Evolutionary conservation across 2,329 filamentous ascomycete species (phyloP).

Genomic region (Venturia nashicola): DNA sequence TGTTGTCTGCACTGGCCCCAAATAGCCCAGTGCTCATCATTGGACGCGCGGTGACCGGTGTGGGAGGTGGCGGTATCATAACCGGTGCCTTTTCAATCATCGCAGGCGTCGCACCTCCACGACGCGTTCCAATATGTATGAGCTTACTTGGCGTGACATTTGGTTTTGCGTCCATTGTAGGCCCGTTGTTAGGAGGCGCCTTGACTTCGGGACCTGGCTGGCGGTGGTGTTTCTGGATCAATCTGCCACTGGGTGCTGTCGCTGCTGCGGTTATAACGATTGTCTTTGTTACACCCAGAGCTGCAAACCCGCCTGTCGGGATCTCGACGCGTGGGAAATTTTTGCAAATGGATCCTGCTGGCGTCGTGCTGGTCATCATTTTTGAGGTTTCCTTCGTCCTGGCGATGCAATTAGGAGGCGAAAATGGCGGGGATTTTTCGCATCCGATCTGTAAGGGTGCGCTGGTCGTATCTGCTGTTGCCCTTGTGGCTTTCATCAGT

Average conservation of each 20-base stretch:
- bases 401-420: neutral
- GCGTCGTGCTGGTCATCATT: neutral
- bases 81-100: slow-evolving; percentile 52
- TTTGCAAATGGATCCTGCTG: slow-evolving; percentile 29
- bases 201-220: slow-evolving; percentile 25
- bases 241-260: slow-evolving; percentile 13
- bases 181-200: slow-evolving; percentile 32
- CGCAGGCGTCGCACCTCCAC: slow-evolving; percentile 17
- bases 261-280: neutral
- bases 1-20: slow-evolving; percentile 19
- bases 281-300: neutral
- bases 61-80: slow-evolving; percentile 50
- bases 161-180: slow-evolving; percentile 27
- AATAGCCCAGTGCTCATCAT: slow-evolving; percentile 51
- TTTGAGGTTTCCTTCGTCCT: neutral
- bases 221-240: slow-evolving; percentile 18
- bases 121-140: neutral
- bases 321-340: slow-evolving; percentile 12
- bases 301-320: neutral
- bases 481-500: slow-evolving; percentile 19
- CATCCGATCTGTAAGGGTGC: neutral
- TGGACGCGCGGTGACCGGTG: slow-evolving; percentile 49
- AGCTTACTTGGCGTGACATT: slow-evolving; percentile 26
- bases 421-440: neutral
- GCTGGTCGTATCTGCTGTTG: slow-evolving; percentile 8